phyloP scores from a whole-genome alignment of 2,329 filamentous ascomycete genomes.

The Fusarium chuoi region DNA sequence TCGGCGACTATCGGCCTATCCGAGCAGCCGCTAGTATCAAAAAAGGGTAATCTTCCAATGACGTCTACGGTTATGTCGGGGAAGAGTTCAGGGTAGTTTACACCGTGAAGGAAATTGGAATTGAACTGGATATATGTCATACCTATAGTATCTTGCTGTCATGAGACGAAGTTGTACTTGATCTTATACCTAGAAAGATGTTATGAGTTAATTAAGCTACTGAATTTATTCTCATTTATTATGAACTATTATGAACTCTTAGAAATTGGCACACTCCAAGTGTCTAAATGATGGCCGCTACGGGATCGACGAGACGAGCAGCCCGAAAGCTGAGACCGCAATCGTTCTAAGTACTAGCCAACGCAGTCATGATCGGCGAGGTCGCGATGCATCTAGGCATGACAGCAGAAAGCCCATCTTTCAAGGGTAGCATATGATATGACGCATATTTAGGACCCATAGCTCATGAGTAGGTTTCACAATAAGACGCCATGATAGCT shows the following conservation, averaged over 20 bases:
- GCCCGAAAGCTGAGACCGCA: neutral
- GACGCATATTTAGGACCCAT: neutral
- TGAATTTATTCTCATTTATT: neutral
- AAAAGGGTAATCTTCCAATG: constrained; percentile 21
- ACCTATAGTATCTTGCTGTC: neutral
- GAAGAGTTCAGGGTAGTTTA: constrained; percentile 4
- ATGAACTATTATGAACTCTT: too few species aligned
- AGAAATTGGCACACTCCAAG: too few species aligned
- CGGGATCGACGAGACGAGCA: neutral
- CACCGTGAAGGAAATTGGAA: constrained; percentile 5
- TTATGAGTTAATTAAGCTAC: neutral
- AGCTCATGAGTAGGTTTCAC: neutral
- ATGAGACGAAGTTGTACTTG: neutral
- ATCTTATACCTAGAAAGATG: neutral
- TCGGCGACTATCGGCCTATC: constrained; percentile 19
- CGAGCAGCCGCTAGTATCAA: neutral
- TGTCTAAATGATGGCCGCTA: neutral
- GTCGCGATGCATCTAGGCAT: neutral
- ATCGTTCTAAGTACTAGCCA: neutral
- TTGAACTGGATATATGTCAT: neutral
- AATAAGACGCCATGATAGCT: neutral
- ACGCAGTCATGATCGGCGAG: neutral
- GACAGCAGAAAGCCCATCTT: neutral
- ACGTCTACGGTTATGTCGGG: neutral
- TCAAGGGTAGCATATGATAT: neutral